These are phyloP conservation scores for Pseudogymnoascus sp. DNA, from an alignment of 2,329 filamentous ascomycete species.

Conservation along the genomic window DNA sequence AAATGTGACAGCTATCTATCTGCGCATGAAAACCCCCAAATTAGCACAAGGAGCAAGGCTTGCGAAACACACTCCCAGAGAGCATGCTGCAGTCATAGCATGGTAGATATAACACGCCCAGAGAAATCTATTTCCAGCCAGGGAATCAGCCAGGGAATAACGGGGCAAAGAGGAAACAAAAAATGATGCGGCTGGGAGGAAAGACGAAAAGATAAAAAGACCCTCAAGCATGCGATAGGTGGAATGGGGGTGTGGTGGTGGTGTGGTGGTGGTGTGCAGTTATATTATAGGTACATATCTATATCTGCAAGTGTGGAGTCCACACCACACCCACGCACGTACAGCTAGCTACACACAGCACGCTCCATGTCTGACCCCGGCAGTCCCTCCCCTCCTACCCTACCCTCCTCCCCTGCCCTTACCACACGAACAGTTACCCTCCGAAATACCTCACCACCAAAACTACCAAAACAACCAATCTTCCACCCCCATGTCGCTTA, in stretches of 20 bases:
- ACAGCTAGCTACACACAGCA: too few relatives aligned
- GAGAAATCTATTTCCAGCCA: not conserved
- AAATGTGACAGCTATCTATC: not conserved
- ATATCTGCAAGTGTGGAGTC: too few relatives aligned
- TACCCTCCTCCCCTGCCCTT: too few relatives aligned
- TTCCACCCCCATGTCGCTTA: conserved; percentile 4
- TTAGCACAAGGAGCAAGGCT: not conserved
- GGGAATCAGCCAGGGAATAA: not conserved
- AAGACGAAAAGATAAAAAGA: too few relatives aligned
- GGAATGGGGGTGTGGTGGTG: too few relatives aligned
- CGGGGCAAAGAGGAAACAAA: not conserved
- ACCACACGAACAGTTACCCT: too few relatives aligned
- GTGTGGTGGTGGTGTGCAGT: too few relatives aligned
- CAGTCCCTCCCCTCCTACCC: not conserved
- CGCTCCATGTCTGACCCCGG: not conserved
- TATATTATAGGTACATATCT: too few relatives aligned
- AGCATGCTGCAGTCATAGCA: not conserved
- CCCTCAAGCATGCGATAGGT: not conserved
- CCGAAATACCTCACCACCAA: not conserved
- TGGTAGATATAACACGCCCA: not conserved
- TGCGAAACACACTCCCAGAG: not conserved
- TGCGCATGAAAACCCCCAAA: not conserved
- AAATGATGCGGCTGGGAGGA: not conserved
- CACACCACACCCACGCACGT: too few relatives aligned
- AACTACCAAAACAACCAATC: too few relatives aligned